phyloP scores from a whole-genome alignment of 257 asterid species.

The Fraxinus quadrangulata region DNA sequence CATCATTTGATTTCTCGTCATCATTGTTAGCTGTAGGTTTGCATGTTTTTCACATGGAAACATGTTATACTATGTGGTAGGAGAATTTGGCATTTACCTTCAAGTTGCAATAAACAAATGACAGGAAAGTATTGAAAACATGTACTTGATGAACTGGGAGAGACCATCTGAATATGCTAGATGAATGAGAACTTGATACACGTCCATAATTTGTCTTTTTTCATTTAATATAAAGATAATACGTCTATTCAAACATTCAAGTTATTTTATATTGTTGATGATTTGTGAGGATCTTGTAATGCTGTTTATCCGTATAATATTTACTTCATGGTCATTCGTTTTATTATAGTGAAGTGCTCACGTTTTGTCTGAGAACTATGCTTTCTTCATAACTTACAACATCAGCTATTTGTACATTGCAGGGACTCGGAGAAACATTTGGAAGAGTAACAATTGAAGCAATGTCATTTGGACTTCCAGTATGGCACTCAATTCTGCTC shows the following conservation, averaged over 20 bases:
- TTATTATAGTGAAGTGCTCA: background rate
- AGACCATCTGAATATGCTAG: background rate
- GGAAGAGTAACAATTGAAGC: constrained; percentile 99
- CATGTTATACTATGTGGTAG: background rate
- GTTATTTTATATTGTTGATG: background rate
- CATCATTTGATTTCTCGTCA: background rate
- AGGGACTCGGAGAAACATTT: constrained; percentile 98
- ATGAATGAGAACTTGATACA: background rate
- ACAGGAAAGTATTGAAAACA: background rate
- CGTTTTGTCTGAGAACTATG: background rate
- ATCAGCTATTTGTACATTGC: constrained; percentile 23
- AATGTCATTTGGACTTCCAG: constrained; percentile 99
- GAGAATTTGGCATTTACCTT: background rate
- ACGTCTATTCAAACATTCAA: background rate
- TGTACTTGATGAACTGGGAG: background rate
- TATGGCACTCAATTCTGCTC: constrained; percentile 38
- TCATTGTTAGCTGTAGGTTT: background rate
- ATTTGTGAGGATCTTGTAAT: background rate
- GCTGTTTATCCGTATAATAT: background rate
- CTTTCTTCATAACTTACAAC: background rate
- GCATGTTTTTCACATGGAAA: background rate
- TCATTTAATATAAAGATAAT: background rate
- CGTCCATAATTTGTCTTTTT: background rate
- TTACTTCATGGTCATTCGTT: background rate
- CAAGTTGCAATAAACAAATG: background rate